Conservation (phyloP, 208 protist genomes). For the Balamuthia mandrillaris region DNA sequence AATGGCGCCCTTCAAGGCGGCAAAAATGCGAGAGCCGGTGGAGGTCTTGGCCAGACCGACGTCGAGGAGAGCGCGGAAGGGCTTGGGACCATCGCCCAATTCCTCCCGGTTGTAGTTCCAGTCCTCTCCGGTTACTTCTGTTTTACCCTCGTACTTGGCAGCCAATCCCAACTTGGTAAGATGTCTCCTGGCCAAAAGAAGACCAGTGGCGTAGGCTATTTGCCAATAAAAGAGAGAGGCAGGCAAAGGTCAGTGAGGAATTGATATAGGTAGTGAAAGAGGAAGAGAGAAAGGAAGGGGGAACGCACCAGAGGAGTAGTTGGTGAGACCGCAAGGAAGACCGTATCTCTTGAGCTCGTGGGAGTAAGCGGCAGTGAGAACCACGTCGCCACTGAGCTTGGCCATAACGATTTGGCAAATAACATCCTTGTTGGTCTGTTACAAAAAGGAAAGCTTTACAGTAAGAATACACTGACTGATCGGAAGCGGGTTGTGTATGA, state of each 20-base stretch:
- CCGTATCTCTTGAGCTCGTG: constrained; percentile 96
- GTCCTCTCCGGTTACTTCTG: constrained; percentile 79
- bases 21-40: constrained; percentile 92
- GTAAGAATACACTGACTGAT: background rate
- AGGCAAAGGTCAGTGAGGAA: background rate
- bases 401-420: constrained; percentile 94
- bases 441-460: constrained; percentile 52
- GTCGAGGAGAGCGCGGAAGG: constrained; percentile 96
- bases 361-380: constrained; percentile 90
- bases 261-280: background rate
- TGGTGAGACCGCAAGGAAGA: constrained; percentile 92
- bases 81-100: constrained; percentile 79
- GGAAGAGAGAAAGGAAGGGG: background rate
- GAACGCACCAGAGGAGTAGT: constrained; percentile 89
- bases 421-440: constrained; percentile 92
- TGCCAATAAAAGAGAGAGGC: background rate
- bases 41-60: constrained; percentile 93
- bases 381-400: constrained; percentile 91
- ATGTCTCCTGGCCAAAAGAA: constrained; percentile 93
- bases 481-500: background rate
- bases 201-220: constrained; percentile 90
- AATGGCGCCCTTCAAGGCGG: constrained; percentile 86
- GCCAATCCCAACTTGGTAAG: constrained; percentile 91
- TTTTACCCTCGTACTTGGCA: constrained; percentile 87
- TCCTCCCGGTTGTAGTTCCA: constrained; percentile 76